Evolutionary conservation across 441 rosid species (phyloP), one percentile per base, ranked within the genome.

Genomic region (Pelargonium fulgidum): DNA sequence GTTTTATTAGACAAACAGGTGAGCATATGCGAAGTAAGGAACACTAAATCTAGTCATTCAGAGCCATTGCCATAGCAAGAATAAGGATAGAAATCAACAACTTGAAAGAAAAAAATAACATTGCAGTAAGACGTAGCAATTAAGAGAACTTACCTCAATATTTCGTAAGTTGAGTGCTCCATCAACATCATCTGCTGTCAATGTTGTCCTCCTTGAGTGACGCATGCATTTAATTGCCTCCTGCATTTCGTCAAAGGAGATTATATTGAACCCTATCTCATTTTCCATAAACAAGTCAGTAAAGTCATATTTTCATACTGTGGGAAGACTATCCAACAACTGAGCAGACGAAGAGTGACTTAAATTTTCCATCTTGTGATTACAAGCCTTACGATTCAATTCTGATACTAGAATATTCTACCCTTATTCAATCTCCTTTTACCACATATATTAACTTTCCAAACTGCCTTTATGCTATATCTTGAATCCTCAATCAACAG

Each of bases 201-300:
- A 75, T 65, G 69, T 83, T 3, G 92, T 86, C 73, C 97, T 83
- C 83, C 80, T 88, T 0, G 98, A 89, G 73, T 93, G 98, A 58
- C 90, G 93, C 98, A 93, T 93, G 72, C 93, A 91, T 79, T 93
- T 93, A 70, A 89, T 81, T 45, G 98, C 93, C 77, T 93, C 96
- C 88, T 90, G 82, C 20, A 67, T 41, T 73, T 71, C 6, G 77
- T 69, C 54, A 70, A 62, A 70, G 45, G 20, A 59, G 41, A 71
- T 16, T 58, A 67, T 11, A 69, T 22, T 4, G 67, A 7, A 63
- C 50, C 19, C 54, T 20, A 69, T 17, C 68, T 70, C 64, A 64
- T 58, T 52, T 56, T 29, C 0, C 19, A 39, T 36, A 66, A 56
- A 14, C 65, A n/a, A 52, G 16, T 3, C 19, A 52, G 58, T 52